A percentile compares a stretch with the other conserved stretches of the same genome.
These are phyloP conservation scores for Garcia nutans DNA, from an alignment of 345 rosid species.

Conservation along the genomic window DNA sequence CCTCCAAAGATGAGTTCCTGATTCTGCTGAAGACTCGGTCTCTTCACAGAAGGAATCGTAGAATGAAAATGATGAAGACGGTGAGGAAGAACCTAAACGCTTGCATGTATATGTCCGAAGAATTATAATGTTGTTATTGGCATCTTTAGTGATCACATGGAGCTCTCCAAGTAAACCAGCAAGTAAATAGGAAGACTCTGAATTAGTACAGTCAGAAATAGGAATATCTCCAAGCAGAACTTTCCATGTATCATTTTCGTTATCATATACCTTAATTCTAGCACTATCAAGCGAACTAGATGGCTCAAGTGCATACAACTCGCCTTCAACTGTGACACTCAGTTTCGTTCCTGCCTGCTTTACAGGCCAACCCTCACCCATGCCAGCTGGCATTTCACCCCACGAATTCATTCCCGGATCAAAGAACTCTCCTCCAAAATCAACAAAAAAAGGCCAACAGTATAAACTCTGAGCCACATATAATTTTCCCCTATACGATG, in stretches of 20 bases:
- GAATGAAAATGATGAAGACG: conserved; percentile 23
- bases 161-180: conserved; percentile 79
- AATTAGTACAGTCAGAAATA: conserved; percentile 47
- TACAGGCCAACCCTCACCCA: conserved; percentile 98
- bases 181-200: conserved; percentile 80
- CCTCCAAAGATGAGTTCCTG: conserved; percentile 46
- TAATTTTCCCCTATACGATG: conserved; percentile 77
- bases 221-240: conserved; percentile 74
- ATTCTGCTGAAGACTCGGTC: conserved; percentile 22
- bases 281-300: conserved; percentile 63
- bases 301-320: conserved; percentile 75
- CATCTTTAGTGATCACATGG: conserved; percentile 78
- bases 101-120: conserved; percentile 54
- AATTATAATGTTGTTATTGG: conserved; percentile 42
- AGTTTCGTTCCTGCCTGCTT: conserved; percentile 80
- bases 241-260: conserved; percentile 79
- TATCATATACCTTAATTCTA: conserved; percentile 78
- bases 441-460: conserved; percentile 91
- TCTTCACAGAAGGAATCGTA: background rate
- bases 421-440: conserved; percentile 87
- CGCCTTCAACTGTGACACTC: conserved; percentile 70
- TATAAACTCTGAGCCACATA: conserved; percentile 87
- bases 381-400: conserved; percentile 87
- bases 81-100: conserved; percentile 23
- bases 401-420: conserved; percentile 71